Evolutionary conservation across 2,329 filamentous ascomycete species (phyloP).

Genomic region (Penicillium sp.): DNA sequence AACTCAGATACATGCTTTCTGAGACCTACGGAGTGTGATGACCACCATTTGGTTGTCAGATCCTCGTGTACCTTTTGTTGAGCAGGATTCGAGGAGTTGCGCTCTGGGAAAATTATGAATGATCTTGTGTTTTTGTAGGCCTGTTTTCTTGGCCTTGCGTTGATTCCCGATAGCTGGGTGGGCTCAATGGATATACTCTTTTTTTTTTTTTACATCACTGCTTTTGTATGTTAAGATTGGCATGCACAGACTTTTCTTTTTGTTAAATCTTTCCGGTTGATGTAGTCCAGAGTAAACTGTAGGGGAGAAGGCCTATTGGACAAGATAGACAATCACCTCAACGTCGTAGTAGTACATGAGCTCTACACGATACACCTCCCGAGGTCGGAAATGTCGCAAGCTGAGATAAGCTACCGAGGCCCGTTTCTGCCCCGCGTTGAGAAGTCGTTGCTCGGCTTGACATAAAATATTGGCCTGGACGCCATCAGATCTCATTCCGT

Average conservation of each 20-base stretch:
- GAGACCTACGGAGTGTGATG: background rate
- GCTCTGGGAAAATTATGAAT: slow-evolving; percentile 34
- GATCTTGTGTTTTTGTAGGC: slow-evolving; percentile 32
- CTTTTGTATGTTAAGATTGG: slow-evolving; percentile 38
- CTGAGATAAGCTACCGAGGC: slow-evolving; percentile 26
- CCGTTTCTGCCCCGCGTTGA: slow-evolving; percentile 13
- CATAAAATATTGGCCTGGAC: slow-evolving; percentile 1
- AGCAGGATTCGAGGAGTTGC: slow-evolving; percentile 34
- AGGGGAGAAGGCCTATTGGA: background rate
- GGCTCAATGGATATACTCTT: slow-evolving; percentile 42
- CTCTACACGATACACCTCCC: background rate
- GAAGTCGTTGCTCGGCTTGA: background rate
- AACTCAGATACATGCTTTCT: slow-evolving; percentile 13
- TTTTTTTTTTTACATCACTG: slow-evolving; percentile 29
- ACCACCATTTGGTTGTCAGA: slow-evolving; percentile 4
- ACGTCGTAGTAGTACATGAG: background rate
- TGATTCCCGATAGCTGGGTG: slow-evolving; percentile 33
- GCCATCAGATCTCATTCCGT: background rate
- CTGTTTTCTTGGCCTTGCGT: slow-evolving; percentile 24
- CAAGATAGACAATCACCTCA: background rate
- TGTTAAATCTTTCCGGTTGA: slow-evolving; percentile 14
- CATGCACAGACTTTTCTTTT: slow-evolving; percentile 37
- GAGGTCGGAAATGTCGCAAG: slow-evolving; percentile 2
- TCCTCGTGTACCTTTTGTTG: slow-evolving; percentile 24
- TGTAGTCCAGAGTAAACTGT: background rate